Conservation (phyloP, 345 rosid genomes). For the Excoecaria agallocha region DNA sequence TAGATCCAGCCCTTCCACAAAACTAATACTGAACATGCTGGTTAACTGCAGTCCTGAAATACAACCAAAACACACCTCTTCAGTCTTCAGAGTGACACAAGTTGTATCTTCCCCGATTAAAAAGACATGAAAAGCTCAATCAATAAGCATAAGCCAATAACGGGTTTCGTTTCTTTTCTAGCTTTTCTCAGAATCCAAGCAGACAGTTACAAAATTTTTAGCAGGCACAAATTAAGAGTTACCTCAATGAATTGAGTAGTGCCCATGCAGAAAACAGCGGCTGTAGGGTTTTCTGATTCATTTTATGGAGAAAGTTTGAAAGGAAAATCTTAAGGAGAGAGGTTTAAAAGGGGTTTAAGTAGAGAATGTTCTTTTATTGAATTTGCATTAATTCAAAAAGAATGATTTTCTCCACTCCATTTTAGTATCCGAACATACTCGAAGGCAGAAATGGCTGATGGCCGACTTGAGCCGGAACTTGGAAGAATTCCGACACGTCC, state of each 20-base stretch:
- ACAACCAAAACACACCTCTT: not conserved
- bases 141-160: not conserved
- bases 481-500: not conserved
- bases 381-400: not conserved
- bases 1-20: not conserved
- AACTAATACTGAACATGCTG: not conserved
- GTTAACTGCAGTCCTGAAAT: conserved; percentile 2
- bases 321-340: not conserved
- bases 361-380: not conserved
- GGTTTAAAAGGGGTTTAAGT: conserved; percentile 6
- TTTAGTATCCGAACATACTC: not conserved
- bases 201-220: not conserved
- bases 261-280: not conserved
- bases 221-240: not conserved
- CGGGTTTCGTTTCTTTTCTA: not conserved
- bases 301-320: conserved; percentile 10
- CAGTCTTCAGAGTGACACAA: not conserved
- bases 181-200: conserved; percentile 14
- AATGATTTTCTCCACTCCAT: not conserved
- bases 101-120: not conserved
- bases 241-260: conserved; percentile 7
- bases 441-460: not conserved
- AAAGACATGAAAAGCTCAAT: not conserved
- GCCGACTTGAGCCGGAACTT: not conserved
- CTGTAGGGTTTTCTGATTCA: not conserved